Evolutionary conservation across 2,329 filamentous ascomycete genomes (phyloP).

Genomic region (Neonectria hederae): DNA sequence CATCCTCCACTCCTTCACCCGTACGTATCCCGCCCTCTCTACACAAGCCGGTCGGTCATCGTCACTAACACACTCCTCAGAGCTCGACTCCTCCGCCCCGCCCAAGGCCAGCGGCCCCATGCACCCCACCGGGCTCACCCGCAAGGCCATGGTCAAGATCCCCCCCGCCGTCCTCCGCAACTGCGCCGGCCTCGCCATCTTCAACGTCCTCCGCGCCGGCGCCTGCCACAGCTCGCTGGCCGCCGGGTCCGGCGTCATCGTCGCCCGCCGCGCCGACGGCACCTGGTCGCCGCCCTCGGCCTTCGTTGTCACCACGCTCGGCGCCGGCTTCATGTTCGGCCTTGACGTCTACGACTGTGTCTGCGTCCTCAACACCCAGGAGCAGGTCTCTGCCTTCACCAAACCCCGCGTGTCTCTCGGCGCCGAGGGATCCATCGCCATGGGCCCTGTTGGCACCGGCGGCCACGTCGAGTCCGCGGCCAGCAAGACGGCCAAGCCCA

Average conservation of each 20-base stretch:
- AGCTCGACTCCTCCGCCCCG: constrained; percentile 37
- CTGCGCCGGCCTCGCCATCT: constrained; percentile 69
- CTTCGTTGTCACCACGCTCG: constrained; percentile 75
- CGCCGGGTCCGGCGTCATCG: constrained; percentile 67
- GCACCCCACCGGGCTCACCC: constrained; percentile 46
- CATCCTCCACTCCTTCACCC: constrained; percentile 79
- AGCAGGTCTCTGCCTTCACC: constrained; percentile 74
- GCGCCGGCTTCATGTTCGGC: constrained; percentile 75
- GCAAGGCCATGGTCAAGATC: constrained; percentile 50
- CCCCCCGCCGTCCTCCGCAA: constrained; percentile 59
- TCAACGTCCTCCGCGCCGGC: constrained; percentile 70
- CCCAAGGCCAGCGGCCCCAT: constrained; percentile 39
- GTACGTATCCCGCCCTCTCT: constrained; percentile 36
- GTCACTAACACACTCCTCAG: constrained; percentile 15
- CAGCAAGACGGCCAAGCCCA: constrained; percentile 59
- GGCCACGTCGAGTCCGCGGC: constrained; percentile 60
- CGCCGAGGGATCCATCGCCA: constrained; percentile 74
- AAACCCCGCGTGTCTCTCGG: constrained; percentile 73
- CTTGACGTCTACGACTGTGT: constrained; percentile 83
- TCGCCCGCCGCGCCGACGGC: constrained; percentile 66
- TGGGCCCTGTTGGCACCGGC: constrained; percentile 68
- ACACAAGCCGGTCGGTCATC: too few relatives aligned
- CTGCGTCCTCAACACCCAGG: constrained; percentile 75
- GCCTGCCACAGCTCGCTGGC: constrained; percentile 65
- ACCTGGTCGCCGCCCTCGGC: constrained; percentile 78